Conservation (phyloP, 148 eudicot genomes). For the Spergularia marina region DNA sequence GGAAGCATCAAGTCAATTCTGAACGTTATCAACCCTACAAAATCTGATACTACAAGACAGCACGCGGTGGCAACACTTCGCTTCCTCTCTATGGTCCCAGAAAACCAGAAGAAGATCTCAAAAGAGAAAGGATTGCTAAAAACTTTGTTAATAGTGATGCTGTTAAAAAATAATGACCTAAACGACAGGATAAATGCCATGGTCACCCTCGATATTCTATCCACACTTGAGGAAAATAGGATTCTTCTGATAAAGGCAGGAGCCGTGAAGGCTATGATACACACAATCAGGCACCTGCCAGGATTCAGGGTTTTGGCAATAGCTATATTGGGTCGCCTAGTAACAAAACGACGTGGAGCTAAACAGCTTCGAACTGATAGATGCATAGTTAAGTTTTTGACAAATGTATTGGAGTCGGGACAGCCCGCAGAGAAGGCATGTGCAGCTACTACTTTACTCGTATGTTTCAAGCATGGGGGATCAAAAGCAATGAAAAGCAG, state of each 20-base stretch:
- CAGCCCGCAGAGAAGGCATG: background rate
- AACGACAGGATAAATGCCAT: background rate
- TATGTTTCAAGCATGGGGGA: slow-evolving; percentile 4
- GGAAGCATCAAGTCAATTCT: background rate
- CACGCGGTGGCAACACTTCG: background rate
- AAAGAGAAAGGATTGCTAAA: background rate
- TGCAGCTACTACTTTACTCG: slow-evolving; percentile 1
- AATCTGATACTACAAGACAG: background rate
- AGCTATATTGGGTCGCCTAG: background rate
- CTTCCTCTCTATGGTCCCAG: background rate
- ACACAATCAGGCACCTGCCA: background rate
- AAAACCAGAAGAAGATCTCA: background rate
- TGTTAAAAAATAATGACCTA: too few relatives aligned
- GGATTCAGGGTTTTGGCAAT: background rate
- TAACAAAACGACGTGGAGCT: background rate
- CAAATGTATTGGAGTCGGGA: background rate
- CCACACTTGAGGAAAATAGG: background rate
- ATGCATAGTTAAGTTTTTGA: background rate
- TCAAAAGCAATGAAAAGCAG: background rate
- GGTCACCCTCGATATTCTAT: background rate
- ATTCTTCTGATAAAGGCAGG: background rate
- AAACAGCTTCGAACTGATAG: background rate
- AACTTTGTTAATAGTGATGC: background rate
- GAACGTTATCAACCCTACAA: background rate
- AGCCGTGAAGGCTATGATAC: background rate